Conservation (phyloP, 1,284 basidiomycete species). For the Sporisorium iseilematis-ciliati region DNA sequence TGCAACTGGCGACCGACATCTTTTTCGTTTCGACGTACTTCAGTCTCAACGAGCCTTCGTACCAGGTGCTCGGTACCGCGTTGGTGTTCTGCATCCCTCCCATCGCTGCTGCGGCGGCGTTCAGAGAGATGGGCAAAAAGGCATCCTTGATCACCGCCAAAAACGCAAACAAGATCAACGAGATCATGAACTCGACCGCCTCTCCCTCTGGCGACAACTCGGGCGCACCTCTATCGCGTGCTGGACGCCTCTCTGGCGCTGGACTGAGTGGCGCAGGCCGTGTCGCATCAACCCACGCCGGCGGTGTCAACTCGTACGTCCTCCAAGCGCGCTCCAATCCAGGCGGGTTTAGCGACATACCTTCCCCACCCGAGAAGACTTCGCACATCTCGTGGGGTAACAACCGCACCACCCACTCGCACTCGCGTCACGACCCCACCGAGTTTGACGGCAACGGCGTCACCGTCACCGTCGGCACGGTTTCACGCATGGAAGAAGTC, state of each 20-base stretch:
- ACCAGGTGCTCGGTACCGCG: constrained; percentile 35
- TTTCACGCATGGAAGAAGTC: constrained; percentile 27
- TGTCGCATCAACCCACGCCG: not conserved
- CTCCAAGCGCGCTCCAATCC: constrained; percentile 24
- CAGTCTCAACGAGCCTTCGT: constrained; percentile 15
- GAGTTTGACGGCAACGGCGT: constrained; percentile 22
- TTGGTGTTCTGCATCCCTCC: constrained; percentile 37
- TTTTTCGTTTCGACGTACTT: constrained; percentile 42
- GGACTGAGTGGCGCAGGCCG: not conserved
- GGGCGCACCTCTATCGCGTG: not conserved
- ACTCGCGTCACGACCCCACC: constrained; percentile 12
- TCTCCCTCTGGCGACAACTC: constrained; percentile 23
- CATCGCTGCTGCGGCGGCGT: constrained; percentile 37
- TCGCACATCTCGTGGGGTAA: constrained; percentile 28
- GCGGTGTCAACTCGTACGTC: constrained; percentile 25
- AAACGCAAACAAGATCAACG: constrained; percentile 26
- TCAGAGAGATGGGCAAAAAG: constrained; percentile 48
- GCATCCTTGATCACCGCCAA: constrained; percentile 19
- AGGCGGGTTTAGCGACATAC: not conserved
- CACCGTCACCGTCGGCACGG: constrained; percentile 40
- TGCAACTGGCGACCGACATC: constrained; percentile 34
- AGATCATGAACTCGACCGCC: constrained; percentile 39
- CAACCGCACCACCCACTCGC: not conserved
- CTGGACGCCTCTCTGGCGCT: not conserved
- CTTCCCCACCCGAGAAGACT: constrained; percentile 2